Conservation (phyloP, 2,329 filamentous ascomycete genomes). For the Amesomyces nigricolor region DNA sequence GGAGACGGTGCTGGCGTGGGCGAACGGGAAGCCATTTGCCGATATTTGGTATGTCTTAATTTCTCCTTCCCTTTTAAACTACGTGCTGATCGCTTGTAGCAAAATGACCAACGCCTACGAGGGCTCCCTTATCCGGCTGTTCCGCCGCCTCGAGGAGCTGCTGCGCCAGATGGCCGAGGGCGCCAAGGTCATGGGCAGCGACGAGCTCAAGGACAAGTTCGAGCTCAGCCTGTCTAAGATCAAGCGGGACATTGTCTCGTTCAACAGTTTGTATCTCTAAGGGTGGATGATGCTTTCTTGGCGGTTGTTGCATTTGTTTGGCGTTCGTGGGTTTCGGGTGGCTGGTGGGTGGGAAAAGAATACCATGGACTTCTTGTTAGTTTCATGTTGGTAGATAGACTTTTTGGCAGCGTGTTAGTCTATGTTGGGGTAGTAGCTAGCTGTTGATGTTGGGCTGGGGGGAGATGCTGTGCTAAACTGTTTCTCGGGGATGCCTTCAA, state of each 20-base stretch:
- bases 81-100: slow-evolving; percentile 32
- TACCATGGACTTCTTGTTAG: not conserved
- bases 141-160: slow-evolving; percentile 90
- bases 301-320: not conserved
- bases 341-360: slow-evolving; percentile 1
- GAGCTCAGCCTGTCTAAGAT: slow-evolving; percentile 81
- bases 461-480: too few relatives aligned
- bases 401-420: too few relatives aligned
- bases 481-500: too few relatives aligned
- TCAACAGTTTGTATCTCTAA: slow-evolving; percentile 29
- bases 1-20: slow-evolving; percentile 93
- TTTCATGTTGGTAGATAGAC: not conserved
- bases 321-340: not conserved
- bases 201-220: slow-evolving; percentile 89
- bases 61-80: not conserved
- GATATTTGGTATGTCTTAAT: slow-evolving; percentile 77
- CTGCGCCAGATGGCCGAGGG: slow-evolving; percentile 93
- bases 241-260: slow-evolving; percentile 75
- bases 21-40: slow-evolving; percentile 80
- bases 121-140: slow-evolving; percentile 90
- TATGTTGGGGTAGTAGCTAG: not conserved
- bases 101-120: slow-evolving; percentile 99
- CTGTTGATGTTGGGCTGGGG: not conserved
- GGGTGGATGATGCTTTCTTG: not conserved
- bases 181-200: slow-evolving; percentile 95